Evolutionary conservation across 75 land plant genomes (phyloP).

Genomic region (Larix kaempferi): DNA sequence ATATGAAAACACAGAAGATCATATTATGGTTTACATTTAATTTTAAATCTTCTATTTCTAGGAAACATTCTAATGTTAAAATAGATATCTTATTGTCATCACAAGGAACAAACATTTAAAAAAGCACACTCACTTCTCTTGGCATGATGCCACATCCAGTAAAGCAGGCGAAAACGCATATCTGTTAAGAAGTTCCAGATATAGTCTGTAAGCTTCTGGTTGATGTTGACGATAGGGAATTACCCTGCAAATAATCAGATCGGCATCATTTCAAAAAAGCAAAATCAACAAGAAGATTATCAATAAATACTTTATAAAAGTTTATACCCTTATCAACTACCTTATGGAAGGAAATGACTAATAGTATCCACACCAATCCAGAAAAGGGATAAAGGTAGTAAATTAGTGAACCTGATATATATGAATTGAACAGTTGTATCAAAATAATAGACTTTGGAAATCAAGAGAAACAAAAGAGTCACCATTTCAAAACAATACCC

Average conservation of each 20-base stretch:
- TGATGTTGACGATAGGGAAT: conserved; percentile 49
- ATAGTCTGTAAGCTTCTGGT: conserved; percentile 60
- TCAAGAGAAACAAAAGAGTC: neutral
- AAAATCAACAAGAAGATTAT: neutral
- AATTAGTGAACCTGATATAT: neutral
- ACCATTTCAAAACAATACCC: neutral
- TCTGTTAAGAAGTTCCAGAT: conserved; percentile 54
- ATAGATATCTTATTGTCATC: conserved; percentile 2
- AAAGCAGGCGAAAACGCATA: conserved; percentile 35
- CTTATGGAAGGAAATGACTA: neutral
- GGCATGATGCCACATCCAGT: conserved; percentile 12
- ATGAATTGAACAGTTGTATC: neutral
- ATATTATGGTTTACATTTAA: neutral
- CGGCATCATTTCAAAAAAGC: neutral
- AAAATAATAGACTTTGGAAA: neutral
- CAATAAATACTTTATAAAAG: neutral
- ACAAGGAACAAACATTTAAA: neutral
- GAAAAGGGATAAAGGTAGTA: neutral
- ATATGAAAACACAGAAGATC: neutral
- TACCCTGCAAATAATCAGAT: conserved; percentile 27
- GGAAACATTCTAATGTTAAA: neutral
- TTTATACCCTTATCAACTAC: neutral
- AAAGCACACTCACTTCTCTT: conserved; percentile 37
- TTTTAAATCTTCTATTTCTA: neutral
- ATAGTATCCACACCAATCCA: neutral